These are phyloP conservation scores for Globisporangium megalacanthum DNA, from an alignment of 352 stramenopile genomes.

Conservation along the genomic window DNA sequence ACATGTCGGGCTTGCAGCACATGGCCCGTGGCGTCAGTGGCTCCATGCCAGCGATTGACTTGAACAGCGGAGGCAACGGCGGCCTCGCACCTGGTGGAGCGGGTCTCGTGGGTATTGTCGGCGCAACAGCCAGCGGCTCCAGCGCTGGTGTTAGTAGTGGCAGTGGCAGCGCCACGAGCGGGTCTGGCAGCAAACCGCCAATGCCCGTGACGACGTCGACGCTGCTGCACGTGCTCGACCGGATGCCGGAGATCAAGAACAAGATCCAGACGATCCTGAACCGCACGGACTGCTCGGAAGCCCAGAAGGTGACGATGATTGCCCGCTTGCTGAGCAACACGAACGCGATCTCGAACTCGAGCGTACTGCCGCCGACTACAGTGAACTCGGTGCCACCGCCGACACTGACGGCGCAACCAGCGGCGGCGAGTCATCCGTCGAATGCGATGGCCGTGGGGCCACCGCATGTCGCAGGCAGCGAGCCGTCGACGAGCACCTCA, in stretches of 20 bases:
- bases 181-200: conserved; percentile 8
- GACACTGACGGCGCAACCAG: neutral
- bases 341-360: conserved; percentile 64
- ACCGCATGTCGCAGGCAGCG: conserved; percentile 15
- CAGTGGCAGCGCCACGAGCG: neutral
- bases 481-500: conserved; percentile 18
- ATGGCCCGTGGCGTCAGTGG: conserved; percentile 21
- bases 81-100: neutral
- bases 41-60: conserved; percentile 21
- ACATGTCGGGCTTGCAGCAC: conserved; percentile 25
- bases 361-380: conserved; percentile 11
- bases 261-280: conserved; percentile 88
- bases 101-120: conserved; percentile 4
- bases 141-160: neutral
- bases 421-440: conserved; percentile 7
- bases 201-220: conserved; percentile 79
- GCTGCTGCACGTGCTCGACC: conserved; percentile 74
- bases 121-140: conserved; percentile 5
- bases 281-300: conserved; percentile 78
- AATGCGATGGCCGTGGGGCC: conserved; percentile 6
- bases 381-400: neutral
- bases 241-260: conserved; percentile 88
- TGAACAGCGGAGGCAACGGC: conserved; percentile 4
- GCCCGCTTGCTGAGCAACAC: conserved; percentile 79
- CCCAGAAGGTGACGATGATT: conserved; percentile 87